Base-by-base conservation (phyloP, 2,329 filamentous ascomycete species). In the Pseudopyricularia cyperi region DNA sequence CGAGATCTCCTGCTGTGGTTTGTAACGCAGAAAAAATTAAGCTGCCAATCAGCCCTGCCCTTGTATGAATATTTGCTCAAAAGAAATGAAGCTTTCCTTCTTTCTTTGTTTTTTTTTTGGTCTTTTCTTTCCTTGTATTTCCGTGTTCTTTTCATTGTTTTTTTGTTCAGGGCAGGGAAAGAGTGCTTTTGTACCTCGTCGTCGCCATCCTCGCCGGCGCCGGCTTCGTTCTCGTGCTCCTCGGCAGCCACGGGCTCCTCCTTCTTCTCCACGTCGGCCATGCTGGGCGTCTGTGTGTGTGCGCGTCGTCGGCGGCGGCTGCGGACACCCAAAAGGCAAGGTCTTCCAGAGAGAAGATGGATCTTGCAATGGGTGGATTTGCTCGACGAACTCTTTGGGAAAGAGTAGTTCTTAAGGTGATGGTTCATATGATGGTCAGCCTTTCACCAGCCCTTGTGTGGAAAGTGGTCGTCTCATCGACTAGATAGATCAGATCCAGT, bases 1-100 rank as follows among this genome's bases (percentile, higher is more conserved):
- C 55, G 81, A 82, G 62, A 93, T 91, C 68, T 93, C 87, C 76
- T 91, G 77, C 77, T 81, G 58, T 48, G 32, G 15, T 15, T n/a
- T n/a, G 15, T 22, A 50, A 28, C 5, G 28, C 28, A 9, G 28
- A 4, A 44, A 44, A 44, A 44, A 22, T 17, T 19, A n/a, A n/a
- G 11, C 22, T 44, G 39, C 33, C 28, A 9, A 50, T 50, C 32
- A 50, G 48, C 48, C 33, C 48, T 12, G 22, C 33, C 48, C 48
- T 50, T 34, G 48, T 17, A 7, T n/a, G 17, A 28, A 24, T 26
- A 4, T 14, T 22, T 15, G 11, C 11, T 24, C 19, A 22, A 6
- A 12, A 44, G n/a, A n/a, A n/a, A n/a, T n/a, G n/a, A 17, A 39
- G 22, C 17, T 42, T 42, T 11, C 12, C 22, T 22, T 24, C 37